Conservation (phyloP, 208 protist genomes). For the Trypanosoma theileri region DNA sequence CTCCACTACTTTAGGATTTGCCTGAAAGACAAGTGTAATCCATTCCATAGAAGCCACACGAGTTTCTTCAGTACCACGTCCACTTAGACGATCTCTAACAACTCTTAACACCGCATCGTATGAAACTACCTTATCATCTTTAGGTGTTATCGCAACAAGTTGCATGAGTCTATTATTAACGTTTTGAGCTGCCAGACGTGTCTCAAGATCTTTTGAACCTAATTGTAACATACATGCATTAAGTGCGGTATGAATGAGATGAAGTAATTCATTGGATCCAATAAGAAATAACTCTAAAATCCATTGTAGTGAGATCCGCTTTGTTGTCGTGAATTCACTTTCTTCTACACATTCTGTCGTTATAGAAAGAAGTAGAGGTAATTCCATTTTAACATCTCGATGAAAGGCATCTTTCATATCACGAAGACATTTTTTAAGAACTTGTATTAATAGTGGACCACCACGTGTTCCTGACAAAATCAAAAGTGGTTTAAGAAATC, state of each 20-base stretch:
- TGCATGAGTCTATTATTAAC: conserved; percentile 36
- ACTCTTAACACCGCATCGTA: conserved; percentile 27
- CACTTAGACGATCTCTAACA: conserved; percentile 17
- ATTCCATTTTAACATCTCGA: conserved; percentile 18
- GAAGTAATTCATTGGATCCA: conserved; percentile 17
- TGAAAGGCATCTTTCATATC: conserved; percentile 26
- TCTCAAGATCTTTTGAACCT: conserved; percentile 30
- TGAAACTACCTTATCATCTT: not conserved
- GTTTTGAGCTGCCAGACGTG: conserved; percentile 34
- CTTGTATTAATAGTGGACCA: conserved; percentile 11
- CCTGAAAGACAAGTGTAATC: conserved; percentile 45
- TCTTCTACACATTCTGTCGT: conserved; percentile 27
- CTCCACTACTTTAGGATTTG: conserved; percentile 28
- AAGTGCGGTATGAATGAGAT: conserved; percentile 20
- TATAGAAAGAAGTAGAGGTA: conserved; percentile 25
- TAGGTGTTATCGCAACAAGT: conserved; percentile 4
- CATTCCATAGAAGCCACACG: conserved; percentile 55
- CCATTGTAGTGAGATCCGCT: conserved; percentile 29
- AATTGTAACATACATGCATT: conserved; percentile 25
- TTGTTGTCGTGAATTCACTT: conserved; percentile 9
- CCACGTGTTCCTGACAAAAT: conserved; percentile 34
- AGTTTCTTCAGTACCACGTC: conserved; percentile 43
- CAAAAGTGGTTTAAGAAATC: conserved; percentile 45
- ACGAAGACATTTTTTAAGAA: conserved; percentile 28
- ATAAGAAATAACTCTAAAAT: conserved; percentile 31